Percentiles rank a stretch among this genome's conserved stretches.
phyloP scores from a whole-genome alignment of 1,284 basidiomycete genomes.

The Apiotrichum veenhuisii region DNA sequence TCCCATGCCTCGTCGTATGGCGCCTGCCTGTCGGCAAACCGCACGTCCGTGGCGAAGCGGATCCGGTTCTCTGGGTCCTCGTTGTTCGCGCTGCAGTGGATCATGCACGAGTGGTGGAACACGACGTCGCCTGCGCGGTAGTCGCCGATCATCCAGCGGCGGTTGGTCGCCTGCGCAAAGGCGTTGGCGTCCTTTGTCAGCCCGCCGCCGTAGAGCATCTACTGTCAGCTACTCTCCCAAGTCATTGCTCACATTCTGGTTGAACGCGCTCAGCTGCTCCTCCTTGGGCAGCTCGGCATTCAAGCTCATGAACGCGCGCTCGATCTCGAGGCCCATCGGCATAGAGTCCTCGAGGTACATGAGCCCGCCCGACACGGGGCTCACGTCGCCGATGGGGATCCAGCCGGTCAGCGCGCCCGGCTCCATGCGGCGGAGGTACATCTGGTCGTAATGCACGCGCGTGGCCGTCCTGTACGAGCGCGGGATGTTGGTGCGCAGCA shows the following conservation, averaged over 20 bases:
- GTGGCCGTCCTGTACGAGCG: conserved; percentile 7
- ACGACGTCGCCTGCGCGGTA: conserved; percentile 22
- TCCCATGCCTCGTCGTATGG: conserved; percentile 11
- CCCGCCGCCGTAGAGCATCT: conserved; percentile 16
- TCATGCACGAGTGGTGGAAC: conserved; percentile 17
- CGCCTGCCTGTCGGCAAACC: conserved; percentile 10
- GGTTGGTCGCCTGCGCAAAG: not conserved
- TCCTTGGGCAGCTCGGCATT: conserved; percentile 12
- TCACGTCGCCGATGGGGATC: conserved; percentile 32
- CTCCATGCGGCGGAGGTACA: conserved; percentile 7
- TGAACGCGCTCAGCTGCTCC: conserved; percentile 27
- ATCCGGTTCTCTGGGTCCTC: conserved; percentile 10
- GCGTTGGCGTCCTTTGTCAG: conserved; percentile 6
- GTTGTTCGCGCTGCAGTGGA: conserved; percentile 10
- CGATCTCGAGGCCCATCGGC: conserved; percentile 22
- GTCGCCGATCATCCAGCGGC: conserved; percentile 19
- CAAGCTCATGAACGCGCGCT: conserved; percentile 19
- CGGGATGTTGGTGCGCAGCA: conserved; percentile 22
- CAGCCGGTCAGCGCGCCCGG: conserved; percentile 25
- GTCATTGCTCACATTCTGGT: conserved; percentile 22
- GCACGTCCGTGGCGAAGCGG: conserved; percentile 14
- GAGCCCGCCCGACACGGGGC: conserved; percentile 26
- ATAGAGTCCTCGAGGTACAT: conserved; percentile 31
- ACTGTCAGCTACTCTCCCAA: not conserved
- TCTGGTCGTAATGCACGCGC: conserved; percentile 21